Conservation (phyloP, 2,329 filamentous ascomycete species). For the Hymenoscyphus occultus region DNA sequence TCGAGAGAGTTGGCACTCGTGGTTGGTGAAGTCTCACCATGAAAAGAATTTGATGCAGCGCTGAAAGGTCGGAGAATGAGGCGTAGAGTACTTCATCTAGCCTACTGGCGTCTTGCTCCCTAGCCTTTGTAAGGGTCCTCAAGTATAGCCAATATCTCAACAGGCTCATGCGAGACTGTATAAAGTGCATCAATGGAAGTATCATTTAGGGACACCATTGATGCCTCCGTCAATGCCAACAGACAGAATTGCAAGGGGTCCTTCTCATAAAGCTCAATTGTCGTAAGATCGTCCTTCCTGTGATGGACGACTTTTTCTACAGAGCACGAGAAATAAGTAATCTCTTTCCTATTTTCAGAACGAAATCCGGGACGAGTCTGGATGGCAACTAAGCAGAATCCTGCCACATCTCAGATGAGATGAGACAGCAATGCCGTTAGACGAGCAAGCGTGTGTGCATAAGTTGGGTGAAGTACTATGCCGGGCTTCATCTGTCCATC, state of each 20-base stretch:
- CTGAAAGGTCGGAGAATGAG: neutral
- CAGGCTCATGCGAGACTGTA: neutral
- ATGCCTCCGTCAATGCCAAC: neutral
- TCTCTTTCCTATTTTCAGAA: neutral
- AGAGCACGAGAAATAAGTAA: neutral
- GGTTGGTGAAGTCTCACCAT: neutral
- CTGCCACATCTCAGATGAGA: neutral
- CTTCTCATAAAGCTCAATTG: neutral
- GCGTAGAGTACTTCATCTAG: conserved; percentile 2
- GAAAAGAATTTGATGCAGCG: neutral
- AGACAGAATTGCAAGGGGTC: conserved; percentile 1
- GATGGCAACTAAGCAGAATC: too few species aligned
- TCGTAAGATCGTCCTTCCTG: neutral
- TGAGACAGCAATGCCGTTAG: conserved; percentile 6
- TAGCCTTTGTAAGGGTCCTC: neutral
- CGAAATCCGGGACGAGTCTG: neutral
- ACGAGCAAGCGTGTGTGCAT: neutral
- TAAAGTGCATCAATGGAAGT: neutral
- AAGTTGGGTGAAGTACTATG: neutral
- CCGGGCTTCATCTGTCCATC: conserved; percentile 7
- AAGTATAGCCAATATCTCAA: neutral
- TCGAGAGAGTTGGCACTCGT: neutral
- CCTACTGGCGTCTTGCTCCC: neutral
- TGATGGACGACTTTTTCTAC: neutral
- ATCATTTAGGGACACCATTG: neutral